Conservation (phyloP, 768 basidiomycete genomes). For the Calocera viscosa region DNA sequence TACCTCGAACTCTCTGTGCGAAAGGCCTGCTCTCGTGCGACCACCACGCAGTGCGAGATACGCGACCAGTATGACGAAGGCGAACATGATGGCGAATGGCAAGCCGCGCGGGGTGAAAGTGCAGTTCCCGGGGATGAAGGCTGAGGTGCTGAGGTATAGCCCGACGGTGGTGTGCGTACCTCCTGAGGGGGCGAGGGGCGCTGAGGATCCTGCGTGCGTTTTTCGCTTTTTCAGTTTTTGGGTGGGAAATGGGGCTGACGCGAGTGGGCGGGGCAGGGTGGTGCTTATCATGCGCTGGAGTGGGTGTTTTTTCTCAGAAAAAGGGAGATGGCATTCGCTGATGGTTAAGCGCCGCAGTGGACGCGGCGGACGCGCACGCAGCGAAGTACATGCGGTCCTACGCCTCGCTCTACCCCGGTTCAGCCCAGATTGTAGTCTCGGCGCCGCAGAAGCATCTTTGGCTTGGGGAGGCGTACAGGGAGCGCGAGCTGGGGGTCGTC, state of each 20-base stretch:
- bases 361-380: background rate
- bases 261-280: background rate
- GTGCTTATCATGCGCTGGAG: slow-evolving; percentile 5
- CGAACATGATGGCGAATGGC: too few relatives aligned
- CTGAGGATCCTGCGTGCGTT: background rate
- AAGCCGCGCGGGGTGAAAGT: background rate
- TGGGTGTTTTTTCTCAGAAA: background rate
- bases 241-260: background rate
- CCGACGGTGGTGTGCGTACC: background rate
- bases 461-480: background rate
- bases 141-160: background rate
- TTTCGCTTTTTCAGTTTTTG: background rate
- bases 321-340: background rate
- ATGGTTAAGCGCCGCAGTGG: background rate
- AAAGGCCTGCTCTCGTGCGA: background rate
- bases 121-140: background rate
- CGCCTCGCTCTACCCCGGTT: background rate
- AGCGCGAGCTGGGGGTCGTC: background rate
- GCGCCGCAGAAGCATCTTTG: background rate
- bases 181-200: background rate
- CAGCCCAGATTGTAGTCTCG: background rate
- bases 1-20: too few relatives aligned
- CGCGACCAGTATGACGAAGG: too few relatives aligned
- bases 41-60: too few relatives aligned
- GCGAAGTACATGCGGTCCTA: background rate